Evolutionary conservation across 2,329 filamentous ascomycete genomes (phyloP), one percentile per base, ranked within the genome.

Genomic region (Epichloe festucae): DNA sequence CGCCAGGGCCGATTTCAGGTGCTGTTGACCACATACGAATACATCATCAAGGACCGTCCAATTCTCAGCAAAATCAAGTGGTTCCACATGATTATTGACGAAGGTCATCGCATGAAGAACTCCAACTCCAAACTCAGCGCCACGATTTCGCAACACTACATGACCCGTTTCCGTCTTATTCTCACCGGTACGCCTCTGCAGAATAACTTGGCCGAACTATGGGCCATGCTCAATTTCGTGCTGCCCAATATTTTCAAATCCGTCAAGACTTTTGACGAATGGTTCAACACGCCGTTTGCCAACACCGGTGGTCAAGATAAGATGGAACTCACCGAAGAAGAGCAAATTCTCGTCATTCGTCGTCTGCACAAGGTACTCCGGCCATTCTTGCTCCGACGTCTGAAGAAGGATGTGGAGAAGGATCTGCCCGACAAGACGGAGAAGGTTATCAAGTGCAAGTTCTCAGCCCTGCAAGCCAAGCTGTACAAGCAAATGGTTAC

Each of bases 101-200:
- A 98, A 75, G 93, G 93, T 71, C 93, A 98, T 69, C 89, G 93
- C 67, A 98, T 98, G 93, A 98, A 98, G 79, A 98, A 98, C 70
- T 79, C 88, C 34, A 85, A 93, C 60, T 98, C 93, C 10, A 98
- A 98, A 72, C 78, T 98, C 60, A 96, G 89, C 68, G 89, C 84
- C 58, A 97, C 93, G 4, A 88, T 98, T 57, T 90, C 91, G 39
- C 83, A 89, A 55, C 97, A 97, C 74, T 98, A 98, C 72, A 85
- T 78, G 62, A 96, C 91, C 34, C 85, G 91, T 14, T 98, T 93
- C 74, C 88, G 93, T 60, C 81, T 98, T 52, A 98, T 98, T 71
- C 79, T 98, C 60, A 98, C 93, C 2, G 93, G 93, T 76, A 98
- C 93, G 5, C 93, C 93, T 5, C 75, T 98, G 34, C 91, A 98